These are phyloP conservation scores for Plasmodium berghei DNA, from an alignment of 169 alveolate genomes.

Conservation along the genomic window DNA sequence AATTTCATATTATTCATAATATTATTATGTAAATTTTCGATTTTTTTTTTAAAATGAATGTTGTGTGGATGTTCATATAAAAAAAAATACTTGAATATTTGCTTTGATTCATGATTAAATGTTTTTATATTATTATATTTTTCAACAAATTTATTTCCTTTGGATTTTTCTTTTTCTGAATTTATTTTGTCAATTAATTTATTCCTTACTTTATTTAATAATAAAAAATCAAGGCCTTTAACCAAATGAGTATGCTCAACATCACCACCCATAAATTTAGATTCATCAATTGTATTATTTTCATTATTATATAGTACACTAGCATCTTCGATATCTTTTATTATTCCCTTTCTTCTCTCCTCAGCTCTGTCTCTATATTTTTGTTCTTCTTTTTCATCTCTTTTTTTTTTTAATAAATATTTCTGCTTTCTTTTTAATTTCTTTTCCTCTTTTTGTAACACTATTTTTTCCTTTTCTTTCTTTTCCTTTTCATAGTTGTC, in stretches of 20 bases:
- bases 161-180: slow-evolving; percentile 44
- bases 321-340: slow-evolving; percentile 65
- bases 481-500: slow-evolving; percentile 69
- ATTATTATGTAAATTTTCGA: slow-evolving; percentile 71
- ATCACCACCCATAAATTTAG: slow-evolving; percentile 85
- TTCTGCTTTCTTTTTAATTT: slow-evolving; percentile 58
- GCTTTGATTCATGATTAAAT: slow-evolving; percentile 77
- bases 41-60: slow-evolving; percentile 76
- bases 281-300: slow-evolving; percentile 74
- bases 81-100: slow-evolving; percentile 78
- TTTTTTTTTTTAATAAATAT: slow-evolving; percentile 62
- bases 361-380: slow-evolving; percentile 75
- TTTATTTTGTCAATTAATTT: slow-evolving; percentile 69
- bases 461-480: slow-evolving; percentile 55
- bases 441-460: slow-evolving; percentile 50
- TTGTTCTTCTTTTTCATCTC: slow-evolving; percentile 54
- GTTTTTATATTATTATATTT: slow-evolving; percentile 16
- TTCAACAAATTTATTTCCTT: slow-evolving; percentile 35
- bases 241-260: slow-evolving; percentile 85
- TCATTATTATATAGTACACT: slow-evolving; percentile 65
- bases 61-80: slow-evolving; percentile 83
- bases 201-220: slow-evolving; percentile 82
- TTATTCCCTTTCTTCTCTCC: slow-evolving; percentile 75
- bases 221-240: slow-evolving; percentile 84
- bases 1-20: slow-evolving; percentile 76